Conservation (phyloP, 1,284 basidiomycete species). For the Leccinum angustisporum region DNA sequence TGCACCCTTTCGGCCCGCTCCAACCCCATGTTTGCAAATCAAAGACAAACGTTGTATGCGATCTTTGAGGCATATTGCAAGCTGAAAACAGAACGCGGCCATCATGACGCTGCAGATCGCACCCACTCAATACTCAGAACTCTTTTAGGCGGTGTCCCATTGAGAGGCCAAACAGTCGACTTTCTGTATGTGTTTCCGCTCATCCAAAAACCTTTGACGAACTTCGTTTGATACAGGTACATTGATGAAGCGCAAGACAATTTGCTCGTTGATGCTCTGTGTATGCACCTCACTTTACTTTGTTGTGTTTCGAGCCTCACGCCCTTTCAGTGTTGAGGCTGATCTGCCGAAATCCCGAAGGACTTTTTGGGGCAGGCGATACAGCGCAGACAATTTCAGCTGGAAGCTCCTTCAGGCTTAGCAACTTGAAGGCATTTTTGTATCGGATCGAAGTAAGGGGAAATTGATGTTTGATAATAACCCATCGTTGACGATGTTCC, state of each 20-base stretch:
- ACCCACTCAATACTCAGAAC: constrained; percentile 52
- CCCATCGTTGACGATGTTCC: not conserved
- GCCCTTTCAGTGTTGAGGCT: constrained; percentile 55
- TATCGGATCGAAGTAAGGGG: constrained; percentile 53
- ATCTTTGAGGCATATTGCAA: constrained; percentile 57
- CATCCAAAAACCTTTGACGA: not conserved
- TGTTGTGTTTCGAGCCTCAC: not conserved
- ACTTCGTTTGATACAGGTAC: constrained; percentile 44
- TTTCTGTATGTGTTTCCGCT: constrained; percentile 48
- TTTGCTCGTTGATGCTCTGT: constrained; percentile 60
- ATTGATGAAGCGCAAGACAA: constrained; percentile 77
- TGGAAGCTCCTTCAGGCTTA: constrained; percentile 71
- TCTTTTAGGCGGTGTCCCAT: constrained; percentile 31
- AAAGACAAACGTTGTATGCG: constrained; percentile 49
- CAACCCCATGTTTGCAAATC: constrained; percentile 54
- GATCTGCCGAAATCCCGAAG: constrained; percentile 62
- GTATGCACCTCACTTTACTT: constrained; percentile 37
- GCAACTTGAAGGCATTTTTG: constrained; percentile 68
- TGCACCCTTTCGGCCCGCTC: constrained; percentile 48
- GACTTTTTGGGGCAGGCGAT: constrained; percentile 78
- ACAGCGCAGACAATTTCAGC: constrained; percentile 76
- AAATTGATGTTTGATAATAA: not conserved
- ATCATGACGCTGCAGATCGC: constrained; percentile 66
- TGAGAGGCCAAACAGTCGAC: constrained; percentile 49
- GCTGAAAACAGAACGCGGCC: constrained; percentile 43